phyloP scores from a whole-genome alignment of 164 flowering plant species.

The Euptelea pleiosperma region DNA sequence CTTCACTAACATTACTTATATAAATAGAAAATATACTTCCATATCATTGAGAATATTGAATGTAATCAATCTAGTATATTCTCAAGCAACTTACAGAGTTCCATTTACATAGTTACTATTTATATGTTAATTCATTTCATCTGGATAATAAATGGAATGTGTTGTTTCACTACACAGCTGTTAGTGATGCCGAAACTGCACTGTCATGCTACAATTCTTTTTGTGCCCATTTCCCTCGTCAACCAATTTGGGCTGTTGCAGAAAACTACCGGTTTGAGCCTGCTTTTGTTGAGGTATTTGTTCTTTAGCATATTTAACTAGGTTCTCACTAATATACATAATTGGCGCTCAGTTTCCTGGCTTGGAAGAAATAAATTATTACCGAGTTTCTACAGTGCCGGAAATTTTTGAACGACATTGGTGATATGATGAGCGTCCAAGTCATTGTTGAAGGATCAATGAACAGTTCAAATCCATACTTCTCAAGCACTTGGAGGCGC shows the following conservation, averaged over 20 bases:
- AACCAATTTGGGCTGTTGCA: constrained; percentile 88
- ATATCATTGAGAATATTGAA: no score
- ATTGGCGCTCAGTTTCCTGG: not conserved
- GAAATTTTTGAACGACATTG: constrained; percentile 64
- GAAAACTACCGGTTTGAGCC: constrained; percentile 96
- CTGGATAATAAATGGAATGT: no score
- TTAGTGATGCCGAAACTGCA: constrained; percentile 59
- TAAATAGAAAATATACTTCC: no score
- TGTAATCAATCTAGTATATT: no score
- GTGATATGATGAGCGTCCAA: constrained; percentile 86
- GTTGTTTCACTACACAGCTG: constrained; percentile 48
- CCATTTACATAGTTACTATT: no score
- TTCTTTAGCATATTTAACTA: constrained; percentile 10
- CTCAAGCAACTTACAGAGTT: no score
- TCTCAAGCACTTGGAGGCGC: constrained; percentile 93
- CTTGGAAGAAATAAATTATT: constrained; percentile 10
- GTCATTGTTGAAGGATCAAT: constrained; percentile 87
- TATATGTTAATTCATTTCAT: no score
- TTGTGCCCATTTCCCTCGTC: constrained; percentile 24
- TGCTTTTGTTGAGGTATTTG: constrained; percentile 74
- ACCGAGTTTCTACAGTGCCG: constrained; percentile 46
- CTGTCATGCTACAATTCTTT: constrained; percentile 51
- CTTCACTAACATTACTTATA: no score
- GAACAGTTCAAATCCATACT: constrained; percentile 94
- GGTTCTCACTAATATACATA: not conserved